Evolutionary conservation across 2,329 filamentous ascomycete species (phyloP).

Genomic region (Drechslera avenae): DNA sequence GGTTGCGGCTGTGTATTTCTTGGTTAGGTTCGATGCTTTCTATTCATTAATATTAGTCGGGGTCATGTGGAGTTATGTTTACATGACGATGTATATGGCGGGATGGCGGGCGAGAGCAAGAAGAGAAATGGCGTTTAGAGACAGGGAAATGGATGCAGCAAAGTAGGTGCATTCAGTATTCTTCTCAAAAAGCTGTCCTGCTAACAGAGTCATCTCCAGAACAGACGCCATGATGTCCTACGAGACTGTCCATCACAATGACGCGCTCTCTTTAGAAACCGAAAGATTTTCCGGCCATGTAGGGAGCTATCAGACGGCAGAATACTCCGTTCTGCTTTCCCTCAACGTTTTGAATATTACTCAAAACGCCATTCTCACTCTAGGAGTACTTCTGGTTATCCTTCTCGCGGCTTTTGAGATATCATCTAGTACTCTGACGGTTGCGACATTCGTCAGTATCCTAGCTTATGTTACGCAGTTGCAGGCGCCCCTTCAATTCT

Average conservation of each 20-base stretch:
- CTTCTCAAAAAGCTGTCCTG: background rate
- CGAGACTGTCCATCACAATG: slow-evolving; percentile 40
- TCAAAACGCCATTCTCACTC: slow-evolving; percentile 22
- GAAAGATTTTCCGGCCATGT: slow-evolving; percentile 1
- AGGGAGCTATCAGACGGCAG: slow-evolving; percentile 17
- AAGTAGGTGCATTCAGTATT: slow-evolving; percentile 41
- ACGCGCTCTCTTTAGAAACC: slow-evolving; percentile 11
- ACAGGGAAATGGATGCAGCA: slow-evolving; percentile 57
- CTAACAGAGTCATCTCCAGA: slow-evolving; percentile 15
- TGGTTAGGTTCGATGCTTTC: slow-evolving; percentile 64
- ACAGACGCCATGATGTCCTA: slow-evolving; percentile 58
- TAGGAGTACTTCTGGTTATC: slow-evolving; percentile 16
- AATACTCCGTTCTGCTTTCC: slow-evolving; percentile 21
- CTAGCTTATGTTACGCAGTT: slow-evolving; percentile 27
- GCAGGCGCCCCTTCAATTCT: slow-evolving; percentile 27
- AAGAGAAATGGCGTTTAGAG: slow-evolving; percentile 53
- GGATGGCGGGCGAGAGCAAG: slow-evolving; percentile 54
- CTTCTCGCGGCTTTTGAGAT: slow-evolving; percentile 18
- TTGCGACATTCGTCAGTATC: slow-evolving; percentile 24
- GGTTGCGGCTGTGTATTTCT: slow-evolving; percentile 65
- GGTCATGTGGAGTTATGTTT: slow-evolving; percentile 58
- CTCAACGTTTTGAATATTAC: slow-evolving; percentile 22
- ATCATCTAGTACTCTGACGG: slow-evolving; percentile 5
- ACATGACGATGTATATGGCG: slow-evolving; percentile 58
- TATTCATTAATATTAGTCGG: slow-evolving; percentile 65